Evolutionary conservation across 164 flowering plant genomes (phyloP).

Genomic region (Pachysandra terminalis): DNA sequence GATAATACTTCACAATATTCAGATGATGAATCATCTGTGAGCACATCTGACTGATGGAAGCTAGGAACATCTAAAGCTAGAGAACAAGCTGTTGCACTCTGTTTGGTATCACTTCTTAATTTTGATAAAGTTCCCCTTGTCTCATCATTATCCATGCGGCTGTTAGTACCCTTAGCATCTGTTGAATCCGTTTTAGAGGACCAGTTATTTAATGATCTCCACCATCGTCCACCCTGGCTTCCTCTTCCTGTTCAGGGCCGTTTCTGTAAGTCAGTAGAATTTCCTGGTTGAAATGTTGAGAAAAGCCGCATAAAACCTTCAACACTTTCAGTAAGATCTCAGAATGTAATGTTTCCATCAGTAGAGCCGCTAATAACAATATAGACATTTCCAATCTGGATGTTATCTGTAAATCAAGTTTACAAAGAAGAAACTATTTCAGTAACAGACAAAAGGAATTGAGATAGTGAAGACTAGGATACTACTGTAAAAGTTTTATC

Average conservation of each 20-base stretch:
- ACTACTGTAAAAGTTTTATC: background rate
- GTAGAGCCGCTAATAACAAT: slow-evolving; percentile 84
- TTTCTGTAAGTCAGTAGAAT: slow-evolving; percentile 54
- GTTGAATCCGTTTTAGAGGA: slow-evolving; percentile 27
- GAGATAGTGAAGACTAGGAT: background rate
- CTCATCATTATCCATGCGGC: slow-evolving; percentile 1
- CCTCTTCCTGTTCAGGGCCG: slow-evolving; percentile 98
- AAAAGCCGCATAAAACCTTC: slow-evolving; percentile 54
- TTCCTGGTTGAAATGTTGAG: slow-evolving; percentile 45
- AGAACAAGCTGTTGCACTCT: slow-evolving; percentile 9
- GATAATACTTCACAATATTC: slow-evolving; percentile 37
- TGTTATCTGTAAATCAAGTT: slow-evolving; percentile 31
- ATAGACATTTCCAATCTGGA: slow-evolving; percentile 34
- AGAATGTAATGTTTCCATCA: slow-evolving; percentile 91
- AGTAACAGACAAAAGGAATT: background rate
- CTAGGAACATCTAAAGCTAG: slow-evolving; percentile 9
- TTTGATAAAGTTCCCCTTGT: slow-evolving; percentile 13
- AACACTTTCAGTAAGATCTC: slow-evolving; percentile 81
- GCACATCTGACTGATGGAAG: slow-evolving; percentile 23
- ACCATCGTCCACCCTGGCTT: slow-evolving; percentile 96
- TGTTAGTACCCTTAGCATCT: slow-evolving; percentile 14
- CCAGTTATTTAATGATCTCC: slow-evolving; percentile 47
- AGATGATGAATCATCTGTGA: slow-evolving; percentile 23
- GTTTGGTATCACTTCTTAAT: slow-evolving; percentile 4
- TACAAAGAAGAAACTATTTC: slow-evolving; percentile 4